Evolutionary conservation across 257 asterid species (phyloP), one percentile per base, ranked within the genome.

Genomic region (Nicotiana noctiflora): DNA sequence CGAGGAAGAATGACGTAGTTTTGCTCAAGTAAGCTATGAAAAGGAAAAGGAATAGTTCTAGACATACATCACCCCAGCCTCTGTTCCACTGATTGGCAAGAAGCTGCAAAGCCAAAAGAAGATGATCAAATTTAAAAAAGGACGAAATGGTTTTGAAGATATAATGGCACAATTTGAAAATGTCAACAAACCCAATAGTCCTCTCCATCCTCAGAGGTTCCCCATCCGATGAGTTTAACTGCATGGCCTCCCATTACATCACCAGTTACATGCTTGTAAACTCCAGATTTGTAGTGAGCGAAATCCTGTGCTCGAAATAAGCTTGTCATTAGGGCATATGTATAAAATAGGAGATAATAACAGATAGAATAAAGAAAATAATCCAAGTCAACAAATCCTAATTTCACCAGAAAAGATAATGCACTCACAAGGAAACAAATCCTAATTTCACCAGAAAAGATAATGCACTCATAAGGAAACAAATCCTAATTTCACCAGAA

Each of bases 141-240:
- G 37, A 13, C 49, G 6, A 18, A 46, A 78, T 10, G 46, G 34
- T 61, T 13, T 44, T 19, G 32, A 57, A 63, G 61, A 64, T 15
- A 12, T 46, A 23, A 67, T 66, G 31, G n/a, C 52, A 59, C 46
- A 52, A 55, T 18, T 15, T 8, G 77, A 79, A 52, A 10, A 63
- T 13, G 31, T 60, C 51, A 31, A 68, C 78, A 81, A 83, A 95
- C 98, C 99, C 99, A 95, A 79, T 93, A 95, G 86, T 95, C 95
- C 84, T 91, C 97, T 78, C 99, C 99, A 31, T 85, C 88, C 10
- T 88, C 93, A 4, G 88, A 61, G 55, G 97, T 91, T 84, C 98
- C 99, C 98, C 98, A 95, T 81, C 98, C 99, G 19, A 95, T 92
- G 77, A 95, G 90, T 88, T 95, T 95, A 61, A 93, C 99, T 5